Base-by-base conservation (phyloP, 352 stramenopile genomes). In the Elongisporangium undulatum region DNA sequence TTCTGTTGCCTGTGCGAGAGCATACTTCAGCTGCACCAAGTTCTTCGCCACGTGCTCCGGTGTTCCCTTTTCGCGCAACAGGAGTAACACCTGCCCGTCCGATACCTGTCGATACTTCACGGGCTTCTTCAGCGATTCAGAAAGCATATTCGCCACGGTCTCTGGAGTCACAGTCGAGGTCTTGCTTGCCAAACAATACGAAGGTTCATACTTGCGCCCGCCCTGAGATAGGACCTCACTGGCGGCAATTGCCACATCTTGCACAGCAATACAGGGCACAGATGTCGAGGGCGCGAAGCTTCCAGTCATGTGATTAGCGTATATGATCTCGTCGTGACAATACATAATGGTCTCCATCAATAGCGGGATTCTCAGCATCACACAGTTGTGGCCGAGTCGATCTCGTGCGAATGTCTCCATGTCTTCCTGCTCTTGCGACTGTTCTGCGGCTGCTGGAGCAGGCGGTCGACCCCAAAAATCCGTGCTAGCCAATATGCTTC, bases 331-430 rank as follows among this genome's bases (percentile, higher is more conserved):
- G 38, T 91, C 81, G 20, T 79, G 83, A 55, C 81, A 90, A 55
- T 89, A 85, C 13, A 91, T 64, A 29, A 91, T 64, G 22, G 79
- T 86, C 61, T 93, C 83, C 83, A 93, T 91, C 48, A 91, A 66
- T 22, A 90, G 53, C 20, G 83, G 83, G 55, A 91, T 77, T 2
- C 83, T 78, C 17, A 93, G 64, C 51, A 67, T 76, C 23, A 93
- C 72, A 65, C 67, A 82, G 39, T 45, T 45, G 4, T 45, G 34
- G 13, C 34, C 34, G 13, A 45, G 34, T 4, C 34, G 34, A 45
- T 45, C 12, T 45, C 34, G 34, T 17, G 34, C 34, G 34, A 45
- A 45, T 17, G 34, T 4, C 34, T 45, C 34, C 34, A 45, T 10
- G 34, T 45, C 21, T 54, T 50, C 45, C 23, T 10, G 12, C 5